Evolutionary conservation across 2,329 filamentous ascomycete species (phyloP), one percentile per base, ranked within the genome.

Genomic region (Alternaria arbusti): DNA sequence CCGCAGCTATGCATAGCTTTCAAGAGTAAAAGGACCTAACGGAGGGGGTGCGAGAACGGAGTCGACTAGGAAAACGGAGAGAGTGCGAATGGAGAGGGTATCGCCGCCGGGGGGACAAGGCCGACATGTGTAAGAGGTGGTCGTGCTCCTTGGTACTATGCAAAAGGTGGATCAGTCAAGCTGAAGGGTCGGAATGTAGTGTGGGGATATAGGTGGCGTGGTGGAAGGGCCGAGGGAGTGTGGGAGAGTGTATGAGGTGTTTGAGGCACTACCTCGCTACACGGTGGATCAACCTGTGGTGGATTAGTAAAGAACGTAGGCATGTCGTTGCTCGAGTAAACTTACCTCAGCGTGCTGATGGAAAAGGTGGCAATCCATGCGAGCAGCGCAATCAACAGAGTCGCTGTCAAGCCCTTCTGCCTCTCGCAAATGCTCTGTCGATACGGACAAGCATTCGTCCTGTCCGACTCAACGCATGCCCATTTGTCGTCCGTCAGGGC

Each of bases 301-400:
- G 17, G 46, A 44, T 70, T 54, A 73, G 69, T 51, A 20, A 54
- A 4, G 9, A 15, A 5, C 25, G 5, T 8, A n/a, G 6, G 20
- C 25, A 15, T 8, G 11, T 36, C 5, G 13, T 13, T 11, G 4
- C 15, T 30, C 13, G 25, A 26, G 30, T 9, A 11, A 15, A 64
- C 67, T 36, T 66, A 79, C 78, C 79, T 77, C 55, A 80, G 64
- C 17, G 78, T 80, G 80, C 93, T 97, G 61, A 97, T 90, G 54
- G 91, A 88, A 81, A 98, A 97, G 22, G 93, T 97, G 78, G 91
- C 86, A 64, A 95, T 87, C 95, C 95, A 98, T n/a, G 93, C 90
- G 64, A 96, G 85, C 61, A 97, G 84, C 10, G 92, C 93, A 62
- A 97, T 85, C 55, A 97, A 83, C 71, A 97, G 85, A 57, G 97